Percentiles rank a stretch among this genome's conserved stretches.
Evolutionary conservation across 495 filamentous ascomycete species (phyloP).

Genomic region (Penicilliopsis zonata): DNA sequence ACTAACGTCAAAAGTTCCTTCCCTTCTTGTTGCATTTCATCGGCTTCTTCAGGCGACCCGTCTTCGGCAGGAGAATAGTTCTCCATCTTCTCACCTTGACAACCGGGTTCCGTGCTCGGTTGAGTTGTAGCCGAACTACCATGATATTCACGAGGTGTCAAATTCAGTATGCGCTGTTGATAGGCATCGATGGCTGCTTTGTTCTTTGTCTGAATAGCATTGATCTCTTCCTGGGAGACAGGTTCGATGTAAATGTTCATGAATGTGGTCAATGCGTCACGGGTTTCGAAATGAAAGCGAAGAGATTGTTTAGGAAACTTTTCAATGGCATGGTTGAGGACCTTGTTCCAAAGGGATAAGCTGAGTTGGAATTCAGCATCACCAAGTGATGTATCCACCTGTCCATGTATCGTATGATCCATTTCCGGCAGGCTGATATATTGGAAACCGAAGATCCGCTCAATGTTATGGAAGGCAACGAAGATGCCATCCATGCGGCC

Average conservation of each 20-base stretch:
- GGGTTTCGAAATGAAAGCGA: slow-evolving; percentile 78
- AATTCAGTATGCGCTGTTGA: slow-evolving; percentile 43
- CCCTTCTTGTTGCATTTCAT: slow-evolving; percentile 4
- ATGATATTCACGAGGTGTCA: slow-evolving; percentile 8
- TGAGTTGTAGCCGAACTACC: slow-evolving; percentile 14
- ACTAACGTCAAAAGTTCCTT: slow-evolving; percentile 46
- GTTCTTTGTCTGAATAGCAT: slow-evolving; percentile 57
- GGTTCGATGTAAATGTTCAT: slow-evolving; percentile 91
- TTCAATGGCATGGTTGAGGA: slow-evolving; percentile 59
- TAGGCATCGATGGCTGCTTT: slow-evolving; percentile 52
- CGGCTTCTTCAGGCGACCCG: slow-evolving; percentile 7
- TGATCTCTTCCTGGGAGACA: slow-evolving; percentile 56
- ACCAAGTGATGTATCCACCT: slow-evolving; percentile 51
- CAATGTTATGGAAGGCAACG: slow-evolving; percentile 91
- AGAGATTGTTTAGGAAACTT: slow-evolving; percentile 63
- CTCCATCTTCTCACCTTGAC: too few species aligned
- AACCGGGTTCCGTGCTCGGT: too few species aligned
- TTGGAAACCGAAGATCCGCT: slow-evolving; percentile 96
- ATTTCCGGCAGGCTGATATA: slow-evolving; percentile 81
- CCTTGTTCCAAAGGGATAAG: slow-evolving; percentile 61
- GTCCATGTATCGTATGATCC: slow-evolving; percentile 74
- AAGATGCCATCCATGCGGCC: slow-evolving; percentile 98
- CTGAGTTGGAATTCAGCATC: slow-evolving; percentile 79
- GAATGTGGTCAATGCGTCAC: slow-evolving; percentile 37
- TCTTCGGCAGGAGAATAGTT: too few species aligned